phyloP scores from a whole-genome alignment of 371 early-diverging fungal genomes.

The Apophysomyces trapeziformis region DNA sequence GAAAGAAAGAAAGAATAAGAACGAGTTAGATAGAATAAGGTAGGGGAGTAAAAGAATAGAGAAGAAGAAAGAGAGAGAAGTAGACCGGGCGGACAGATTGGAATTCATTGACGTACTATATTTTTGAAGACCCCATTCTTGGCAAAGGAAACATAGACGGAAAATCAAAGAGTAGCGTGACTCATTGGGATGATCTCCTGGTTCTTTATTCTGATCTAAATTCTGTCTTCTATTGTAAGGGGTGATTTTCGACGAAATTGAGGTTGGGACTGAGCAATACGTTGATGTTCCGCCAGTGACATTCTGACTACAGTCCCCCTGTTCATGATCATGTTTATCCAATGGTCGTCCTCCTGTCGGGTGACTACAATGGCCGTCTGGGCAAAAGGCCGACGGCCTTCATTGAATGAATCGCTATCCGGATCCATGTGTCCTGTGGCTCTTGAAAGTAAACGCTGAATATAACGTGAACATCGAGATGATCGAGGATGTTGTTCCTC shows the following conservation, averaged over 20 bases:
- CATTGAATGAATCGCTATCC: not conserved
- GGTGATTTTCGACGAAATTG: conserved; percentile 10
- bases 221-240: not conserved
- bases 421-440: not conserved
- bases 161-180: conserved; percentile 6
- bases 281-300: conserved; percentile 8
- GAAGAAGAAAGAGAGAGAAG: not conserved
- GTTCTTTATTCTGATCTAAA: not conserved
- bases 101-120: conserved; percentile 1
- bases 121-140: not conserved
- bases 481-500: not conserved
- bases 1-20: conserved; percentile 4
- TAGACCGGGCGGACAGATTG: conserved; percentile 2
- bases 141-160: conserved; percentile 6
- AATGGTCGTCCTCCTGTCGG: conserved; percentile 1
- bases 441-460: not conserved
- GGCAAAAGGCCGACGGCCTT: not conserved
- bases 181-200: not conserved
- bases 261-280: conserved; percentile 6
- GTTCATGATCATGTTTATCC: conserved; percentile 9
- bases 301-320: conserved; percentile 7
- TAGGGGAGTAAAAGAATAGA: conserved; percentile 6
- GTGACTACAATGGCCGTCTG: not conserved
- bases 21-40: conserved; percentile 9
- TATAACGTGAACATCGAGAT: conserved; percentile 1